Conservation (phyloP, 2,329 filamentous ascomycete species). For the Cladosporium halotolerans region DNA sequence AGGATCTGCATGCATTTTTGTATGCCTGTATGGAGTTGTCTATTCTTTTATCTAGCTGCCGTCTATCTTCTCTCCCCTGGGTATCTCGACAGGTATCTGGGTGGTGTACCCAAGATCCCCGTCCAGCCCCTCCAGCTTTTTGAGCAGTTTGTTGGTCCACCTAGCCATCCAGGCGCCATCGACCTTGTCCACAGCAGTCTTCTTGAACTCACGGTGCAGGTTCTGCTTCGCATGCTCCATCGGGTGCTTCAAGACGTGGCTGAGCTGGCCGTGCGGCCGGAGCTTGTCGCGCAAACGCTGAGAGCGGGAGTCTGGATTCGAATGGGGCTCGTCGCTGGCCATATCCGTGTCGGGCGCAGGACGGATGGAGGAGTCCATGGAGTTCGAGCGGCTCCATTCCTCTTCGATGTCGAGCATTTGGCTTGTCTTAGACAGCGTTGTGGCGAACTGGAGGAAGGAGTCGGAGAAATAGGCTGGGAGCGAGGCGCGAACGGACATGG, state of each 20-base stretch:
- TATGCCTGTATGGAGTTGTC: not conserved
- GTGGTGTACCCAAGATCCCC: slow-evolving; percentile 9
- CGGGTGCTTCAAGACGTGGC: not conserved
- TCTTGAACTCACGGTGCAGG: slow-evolving; percentile 5
- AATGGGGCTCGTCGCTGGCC: not conserved
- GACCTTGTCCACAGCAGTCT: slow-evolving; percentile 5
- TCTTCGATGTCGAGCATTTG: slow-evolving; percentile 34
- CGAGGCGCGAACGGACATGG: slow-evolving; percentile 42
- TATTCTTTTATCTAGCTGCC: not conserved
- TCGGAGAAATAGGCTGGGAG: slow-evolving; percentile 48
- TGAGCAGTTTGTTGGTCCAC: slow-evolving; percentile 9
- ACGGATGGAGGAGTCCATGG: not conserved
- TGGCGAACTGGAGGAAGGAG: slow-evolving; percentile 48
- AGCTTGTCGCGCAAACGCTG: not conserved
- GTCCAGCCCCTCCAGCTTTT: slow-evolving; percentile 5
- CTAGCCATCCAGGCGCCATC: slow-evolving; percentile 9
- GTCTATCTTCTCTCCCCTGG: not conserved
- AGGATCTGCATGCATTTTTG: too few relatives aligned
- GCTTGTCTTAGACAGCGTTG: slow-evolving; percentile 51
- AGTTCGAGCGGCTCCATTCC: not conserved
- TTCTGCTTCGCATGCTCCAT: not conserved
- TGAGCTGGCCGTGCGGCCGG: not conserved
- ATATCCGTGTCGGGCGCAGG: not conserved
- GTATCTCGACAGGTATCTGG: not conserved
- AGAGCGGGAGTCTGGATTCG: not conserved